Evolutionary conservation across 2,329 filamentous ascomycete genomes (phyloP).

Genomic region (Xylariaceae sp.): DNA sequence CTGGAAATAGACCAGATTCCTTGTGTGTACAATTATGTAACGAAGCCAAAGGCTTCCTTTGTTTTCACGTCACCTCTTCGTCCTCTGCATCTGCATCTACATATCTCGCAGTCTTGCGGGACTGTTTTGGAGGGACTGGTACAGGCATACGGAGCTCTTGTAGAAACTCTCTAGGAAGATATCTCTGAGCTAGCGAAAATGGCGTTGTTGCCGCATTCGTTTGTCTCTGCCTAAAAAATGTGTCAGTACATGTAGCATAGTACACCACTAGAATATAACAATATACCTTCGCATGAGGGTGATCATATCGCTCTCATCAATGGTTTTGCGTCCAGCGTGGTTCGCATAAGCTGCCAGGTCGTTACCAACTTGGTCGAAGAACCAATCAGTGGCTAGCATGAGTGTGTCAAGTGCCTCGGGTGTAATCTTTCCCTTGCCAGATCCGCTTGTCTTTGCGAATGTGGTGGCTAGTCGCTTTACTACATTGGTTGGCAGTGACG

Average conservation of each 20-base stretch:
- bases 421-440: conserved; percentile 64
- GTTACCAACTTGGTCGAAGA: conserved; percentile 81
- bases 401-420: conserved; percentile 72
- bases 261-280: conserved; percentile 17
- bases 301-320: conserved; percentile 80
- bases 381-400: conserved; percentile 81
- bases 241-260: conserved; percentile 19
- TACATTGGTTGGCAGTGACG: conserved; percentile 66
- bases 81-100: conserved; percentile 41
- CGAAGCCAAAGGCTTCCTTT: conserved; percentile 1
- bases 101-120: conserved; percentile 35
- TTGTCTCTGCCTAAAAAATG: conserved; percentile 66
- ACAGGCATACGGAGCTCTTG: conserved; percentile 74
- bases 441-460: conserved; percentile 64
- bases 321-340: conserved; percentile 78
- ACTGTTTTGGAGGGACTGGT: conserved; percentile 48
- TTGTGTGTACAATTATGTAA: conserved; percentile 5
- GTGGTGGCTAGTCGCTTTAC: conserved; percentile 71
- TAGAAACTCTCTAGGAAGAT: conserved; percentile 76
- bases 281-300: conserved; percentile 78
- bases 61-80: conserved; percentile 30
- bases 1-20: conserved; percentile 51
- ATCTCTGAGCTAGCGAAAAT: conserved; percentile 79
- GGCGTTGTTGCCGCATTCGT: conserved; percentile 66
- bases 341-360: conserved; percentile 75